These are phyloP conservation scores for Vitellaria paradoxa DNA, from an alignment of 179 eudicot species.

Conservation along the genomic window DNA sequence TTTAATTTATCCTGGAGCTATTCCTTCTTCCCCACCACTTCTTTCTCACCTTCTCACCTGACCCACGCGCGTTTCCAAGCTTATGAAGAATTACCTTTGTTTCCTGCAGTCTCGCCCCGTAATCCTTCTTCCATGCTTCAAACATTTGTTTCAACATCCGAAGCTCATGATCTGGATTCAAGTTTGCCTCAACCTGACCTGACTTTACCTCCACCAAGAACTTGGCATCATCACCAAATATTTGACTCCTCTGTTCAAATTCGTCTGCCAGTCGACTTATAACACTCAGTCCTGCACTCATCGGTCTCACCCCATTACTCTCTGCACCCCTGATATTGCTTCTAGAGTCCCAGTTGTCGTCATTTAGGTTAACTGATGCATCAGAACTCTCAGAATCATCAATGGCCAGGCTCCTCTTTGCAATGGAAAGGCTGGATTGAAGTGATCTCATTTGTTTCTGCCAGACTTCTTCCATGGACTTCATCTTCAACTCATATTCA, in stretches of 20 bases:
- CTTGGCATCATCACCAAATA: conserved; percentile 89
- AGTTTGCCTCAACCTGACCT: conserved; percentile 74
- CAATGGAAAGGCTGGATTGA: conserved; percentile 93
- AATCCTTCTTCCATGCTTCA: conserved; percentile 95
- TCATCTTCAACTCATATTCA: conserved; percentile 93
- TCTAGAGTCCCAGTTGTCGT: conserved; percentile 60
- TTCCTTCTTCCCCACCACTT: conserved; percentile 97
- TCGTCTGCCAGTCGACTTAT: conserved; percentile 86
- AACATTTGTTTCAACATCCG: conserved; percentile 83
- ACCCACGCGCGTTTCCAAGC: conserved; percentile 66
- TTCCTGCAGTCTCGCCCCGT: conserved; percentile 71
- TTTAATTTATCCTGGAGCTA: conserved; percentile 45
- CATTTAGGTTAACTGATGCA: conserved; percentile 52
- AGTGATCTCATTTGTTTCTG: conserved; percentile 98
- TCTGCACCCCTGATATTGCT: conserved; percentile 42
- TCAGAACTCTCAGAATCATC: conserved; percentile 83
- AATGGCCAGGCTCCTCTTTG: conserved; percentile 79
- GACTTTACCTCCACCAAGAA: conserved; percentile 96
- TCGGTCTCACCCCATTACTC: conserved; percentile 51
- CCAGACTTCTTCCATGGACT: conserved; percentile 99
- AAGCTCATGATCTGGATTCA: conserved; percentile 85
- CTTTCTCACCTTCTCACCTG: conserved; percentile 54
- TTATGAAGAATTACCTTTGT: conserved; percentile 83
- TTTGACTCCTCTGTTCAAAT: conserved; percentile 90
- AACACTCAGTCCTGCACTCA: conserved; percentile 76